Conservation (phyloP, 2,329 filamentous ascomycete genomes). For the Passalora sequoiae region DNA sequence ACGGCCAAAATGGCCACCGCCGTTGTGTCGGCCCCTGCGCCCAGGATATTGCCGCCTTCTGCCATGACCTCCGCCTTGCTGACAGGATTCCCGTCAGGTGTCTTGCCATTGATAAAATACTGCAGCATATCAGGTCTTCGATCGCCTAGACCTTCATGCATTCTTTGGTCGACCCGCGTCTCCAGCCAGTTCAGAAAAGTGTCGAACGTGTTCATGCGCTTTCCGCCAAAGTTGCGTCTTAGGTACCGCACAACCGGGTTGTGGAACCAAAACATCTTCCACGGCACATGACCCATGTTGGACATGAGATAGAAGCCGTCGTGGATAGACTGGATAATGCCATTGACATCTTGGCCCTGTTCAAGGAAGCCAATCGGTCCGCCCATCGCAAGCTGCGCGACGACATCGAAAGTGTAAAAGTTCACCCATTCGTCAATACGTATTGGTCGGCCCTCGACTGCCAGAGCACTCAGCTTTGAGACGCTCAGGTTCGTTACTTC, state of each 20-base stretch:
- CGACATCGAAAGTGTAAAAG: constrained; percentile 74
- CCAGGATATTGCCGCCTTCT: constrained; percentile 16
- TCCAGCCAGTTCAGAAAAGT: constrained; percentile 13
- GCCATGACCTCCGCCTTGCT: constrained; percentile 8
- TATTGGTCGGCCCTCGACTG: constrained; percentile 20
- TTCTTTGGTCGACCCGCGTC: constrained; percentile 6
- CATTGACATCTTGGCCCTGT: constrained; percentile 10
- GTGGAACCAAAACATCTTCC: constrained; percentile 9
- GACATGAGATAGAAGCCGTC: constrained; percentile 7
- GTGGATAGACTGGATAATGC: constrained; percentile 8
- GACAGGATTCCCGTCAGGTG: constrained; percentile 5
- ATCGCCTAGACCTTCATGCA: constrained; percentile 3
- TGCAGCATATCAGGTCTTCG: constrained; percentile 16
- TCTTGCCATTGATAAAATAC: constrained; percentile 14
- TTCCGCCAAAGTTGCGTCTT: background rate
- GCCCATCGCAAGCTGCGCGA: constrained; percentile 47
- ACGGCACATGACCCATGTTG: constrained; percentile 14
- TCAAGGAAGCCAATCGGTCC: constrained; percentile 17
- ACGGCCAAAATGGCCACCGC: constrained; percentile 5
- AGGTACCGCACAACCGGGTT: constrained; percentile 4
- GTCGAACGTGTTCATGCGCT: constrained; percentile 2
- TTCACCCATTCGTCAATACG: constrained; percentile 17
- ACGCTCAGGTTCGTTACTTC: constrained; percentile 35
- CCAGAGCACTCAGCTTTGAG: constrained; percentile 22
- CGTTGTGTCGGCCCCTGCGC: constrained; percentile 16